phyloP scores from a whole-genome alignment of 2,329 filamentous ascomycete species.

The Penicillium vulpinum region DNA sequence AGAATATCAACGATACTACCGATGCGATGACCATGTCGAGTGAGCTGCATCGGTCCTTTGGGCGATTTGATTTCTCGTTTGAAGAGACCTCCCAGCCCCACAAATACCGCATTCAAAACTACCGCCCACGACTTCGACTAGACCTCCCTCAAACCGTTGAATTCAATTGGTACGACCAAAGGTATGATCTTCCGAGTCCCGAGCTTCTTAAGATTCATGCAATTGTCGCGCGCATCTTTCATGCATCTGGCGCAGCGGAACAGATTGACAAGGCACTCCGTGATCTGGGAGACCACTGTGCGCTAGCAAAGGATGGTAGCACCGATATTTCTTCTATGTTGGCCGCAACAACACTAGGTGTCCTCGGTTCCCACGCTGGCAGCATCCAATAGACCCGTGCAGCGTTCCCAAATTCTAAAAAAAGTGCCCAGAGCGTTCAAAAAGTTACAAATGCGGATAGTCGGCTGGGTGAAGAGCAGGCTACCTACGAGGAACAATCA shows the following conservation, averaged over 20 bases:
- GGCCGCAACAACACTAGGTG: background rate
- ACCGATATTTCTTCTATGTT: background rate
- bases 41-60: background rate
- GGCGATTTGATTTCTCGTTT: background rate
- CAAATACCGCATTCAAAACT: background rate
- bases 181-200: background rate
- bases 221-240: background rate
- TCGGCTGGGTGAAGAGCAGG: background rate
- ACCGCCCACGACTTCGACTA: background rate
- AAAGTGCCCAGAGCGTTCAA: background rate
- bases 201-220: conserved; percentile 5
- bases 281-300: background rate
- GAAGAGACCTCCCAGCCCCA: background rate
- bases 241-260: conserved; percentile 2
- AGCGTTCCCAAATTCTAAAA: background rate
- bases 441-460: background rate
- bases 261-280: background rate
- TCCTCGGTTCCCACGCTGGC: background rate
- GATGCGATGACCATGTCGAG: background rate
- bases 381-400: background rate
- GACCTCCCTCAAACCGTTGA: background rate
- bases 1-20: background rate
- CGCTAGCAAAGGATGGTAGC: conserved; percentile 6
- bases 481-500: background rate
- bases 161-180: background rate